Evolutionary conservation across 768 basidiomycete genomes (phyloP).

Genomic region (Boletus rubescentipes): DNA sequence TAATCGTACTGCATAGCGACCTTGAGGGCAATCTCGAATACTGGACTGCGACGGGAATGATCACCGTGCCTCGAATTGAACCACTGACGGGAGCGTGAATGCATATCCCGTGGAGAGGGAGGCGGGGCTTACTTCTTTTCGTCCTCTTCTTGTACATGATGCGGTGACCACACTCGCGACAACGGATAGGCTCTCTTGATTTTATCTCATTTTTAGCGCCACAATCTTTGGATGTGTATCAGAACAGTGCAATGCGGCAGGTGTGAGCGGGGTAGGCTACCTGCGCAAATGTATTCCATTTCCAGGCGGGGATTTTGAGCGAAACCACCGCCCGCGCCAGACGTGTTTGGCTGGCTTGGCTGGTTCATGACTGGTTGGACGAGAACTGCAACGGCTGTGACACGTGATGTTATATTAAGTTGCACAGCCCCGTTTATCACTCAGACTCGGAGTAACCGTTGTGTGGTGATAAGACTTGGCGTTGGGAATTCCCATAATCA

Average conservation of each 20-base stretch:
- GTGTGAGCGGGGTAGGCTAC: conserved; percentile 39
- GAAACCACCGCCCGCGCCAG: conserved; percentile 34
- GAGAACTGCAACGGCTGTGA: neutral
- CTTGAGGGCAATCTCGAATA: neutral
- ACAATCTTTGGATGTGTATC: conserved; percentile 59
- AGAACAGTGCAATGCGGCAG: conserved; percentile 5
- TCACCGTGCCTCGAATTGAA: conserved; percentile 35
- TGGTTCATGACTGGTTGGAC: conserved; percentile 38
- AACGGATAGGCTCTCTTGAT: conserved; percentile 89
- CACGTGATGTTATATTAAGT: conserved; percentile 14
- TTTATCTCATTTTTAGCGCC: conserved; percentile 91
- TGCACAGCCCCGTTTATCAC: conserved; percentile 9
- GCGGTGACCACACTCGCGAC: conserved; percentile 94
- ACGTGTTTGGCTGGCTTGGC: conserved; percentile 31
- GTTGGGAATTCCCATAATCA: conserved; percentile 19
- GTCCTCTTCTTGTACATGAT: conserved; percentile 99
- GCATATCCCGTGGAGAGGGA: neutral
- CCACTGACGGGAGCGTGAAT: conserved; percentile 24
- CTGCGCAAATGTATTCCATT: conserved; percentile 88
- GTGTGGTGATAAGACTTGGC: conserved; percentile 1
- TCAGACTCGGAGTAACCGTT: neutral
- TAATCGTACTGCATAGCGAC: neutral
- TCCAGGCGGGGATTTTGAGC: conserved; percentile 48
- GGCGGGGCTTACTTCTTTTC: conserved; percentile 69
- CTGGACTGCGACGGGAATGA: neutral